Conservation (phyloP, 208 protist species). For the Trypanosoma melophagium region DNA sequence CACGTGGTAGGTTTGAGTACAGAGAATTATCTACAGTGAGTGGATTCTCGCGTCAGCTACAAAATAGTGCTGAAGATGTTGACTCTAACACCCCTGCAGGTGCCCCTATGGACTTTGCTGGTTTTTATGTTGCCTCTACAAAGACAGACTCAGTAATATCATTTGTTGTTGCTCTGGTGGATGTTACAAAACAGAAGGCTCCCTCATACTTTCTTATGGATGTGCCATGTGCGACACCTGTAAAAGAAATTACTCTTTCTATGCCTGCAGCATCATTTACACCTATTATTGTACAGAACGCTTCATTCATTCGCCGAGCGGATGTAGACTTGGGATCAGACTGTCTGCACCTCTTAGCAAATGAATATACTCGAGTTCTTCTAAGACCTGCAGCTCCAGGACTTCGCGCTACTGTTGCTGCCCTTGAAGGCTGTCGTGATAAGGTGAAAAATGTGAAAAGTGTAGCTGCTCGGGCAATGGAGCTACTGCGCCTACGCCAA, state of each 20-base stretch:
- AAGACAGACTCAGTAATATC: conserved; percentile 33
- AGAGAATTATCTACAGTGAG: conserved; percentile 15
- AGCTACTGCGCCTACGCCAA: conserved; percentile 22
- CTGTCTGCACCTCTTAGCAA: conserved; percentile 65
- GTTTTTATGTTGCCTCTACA: conserved; percentile 44
- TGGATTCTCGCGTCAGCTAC: conserved; percentile 3
- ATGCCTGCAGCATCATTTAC: conserved; percentile 32
- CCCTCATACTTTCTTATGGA: conserved; percentile 62
- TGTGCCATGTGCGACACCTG: conserved; percentile 40
- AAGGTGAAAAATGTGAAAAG: background rate
- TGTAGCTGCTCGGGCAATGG: conserved; percentile 11
- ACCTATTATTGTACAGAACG: conserved; percentile 52
- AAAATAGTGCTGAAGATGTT: conserved; percentile 3
- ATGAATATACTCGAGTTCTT: conserved; percentile 62
- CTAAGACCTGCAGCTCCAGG: conserved; percentile 23
- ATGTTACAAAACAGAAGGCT: conserved; percentile 4
- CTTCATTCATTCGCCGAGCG: conserved; percentile 54
- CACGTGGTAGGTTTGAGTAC: conserved; percentile 51
- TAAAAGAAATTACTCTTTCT: conserved; percentile 37
- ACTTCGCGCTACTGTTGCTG: conserved; percentile 16
- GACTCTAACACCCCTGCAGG: conserved; percentile 28
- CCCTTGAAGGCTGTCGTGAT: conserved; percentile 14
- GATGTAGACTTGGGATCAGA: conserved; percentile 59
- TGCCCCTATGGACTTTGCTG: conserved; percentile 45
- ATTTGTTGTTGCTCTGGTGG: conserved; percentile 37